phyloP scores from a whole-genome alignment of 2,329 filamentous ascomycete genomes.

The Penicillium janthinellum region DNA sequence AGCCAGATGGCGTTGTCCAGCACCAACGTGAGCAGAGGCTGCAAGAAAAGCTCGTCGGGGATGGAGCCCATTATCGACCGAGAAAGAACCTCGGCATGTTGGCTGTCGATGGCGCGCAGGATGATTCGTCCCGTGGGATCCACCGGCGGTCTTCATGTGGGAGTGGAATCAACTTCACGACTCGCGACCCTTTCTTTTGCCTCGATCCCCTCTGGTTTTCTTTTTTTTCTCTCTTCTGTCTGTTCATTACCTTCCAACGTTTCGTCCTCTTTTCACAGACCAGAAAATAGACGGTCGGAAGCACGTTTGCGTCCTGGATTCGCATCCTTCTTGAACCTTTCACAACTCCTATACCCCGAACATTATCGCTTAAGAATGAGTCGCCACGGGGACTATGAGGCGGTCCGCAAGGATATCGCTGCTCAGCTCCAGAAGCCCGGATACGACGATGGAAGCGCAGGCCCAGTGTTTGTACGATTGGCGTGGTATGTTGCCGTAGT shows the following conservation, averaged over 20 bases:
- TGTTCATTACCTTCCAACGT: conserved; percentile 7
- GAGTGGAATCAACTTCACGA: conserved; percentile 21
- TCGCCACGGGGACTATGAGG: conserved; percentile 43
- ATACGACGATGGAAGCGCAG: conserved; percentile 67
- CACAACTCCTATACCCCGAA: conserved; percentile 13
- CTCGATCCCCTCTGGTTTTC: conserved; percentile 5
- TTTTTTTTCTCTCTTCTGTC: not conserved
- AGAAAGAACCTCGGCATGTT: conserved; percentile 35
- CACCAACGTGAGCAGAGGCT: not conserved
- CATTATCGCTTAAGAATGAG: conserved; percentile 40
- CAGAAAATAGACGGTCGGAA: not conserved
- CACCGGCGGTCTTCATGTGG: conserved; percentile 36
- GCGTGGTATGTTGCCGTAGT: conserved; percentile 54
- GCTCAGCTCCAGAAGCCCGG: conserved; percentile 60
- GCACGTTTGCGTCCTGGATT: conserved; percentile 9
- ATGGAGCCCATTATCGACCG: conserved; percentile 5
- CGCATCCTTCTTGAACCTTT: not conserved
- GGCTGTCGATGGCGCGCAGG: conserved; percentile 20
- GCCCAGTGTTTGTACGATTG: conserved; percentile 64
- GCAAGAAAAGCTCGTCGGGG: not conserved
- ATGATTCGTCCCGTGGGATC: conserved; percentile 34
- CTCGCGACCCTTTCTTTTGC: conserved; percentile 15
- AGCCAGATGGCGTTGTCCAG: not conserved
- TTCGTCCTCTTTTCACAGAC: not conserved
- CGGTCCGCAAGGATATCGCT: conserved; percentile 58